Percentiles rank a stretch among this genome's conserved stretches.
Conservation (phyloP, 2,329 filamentous ascomycete genomes). For the Fusarium tanahbumbuense region DNA sequence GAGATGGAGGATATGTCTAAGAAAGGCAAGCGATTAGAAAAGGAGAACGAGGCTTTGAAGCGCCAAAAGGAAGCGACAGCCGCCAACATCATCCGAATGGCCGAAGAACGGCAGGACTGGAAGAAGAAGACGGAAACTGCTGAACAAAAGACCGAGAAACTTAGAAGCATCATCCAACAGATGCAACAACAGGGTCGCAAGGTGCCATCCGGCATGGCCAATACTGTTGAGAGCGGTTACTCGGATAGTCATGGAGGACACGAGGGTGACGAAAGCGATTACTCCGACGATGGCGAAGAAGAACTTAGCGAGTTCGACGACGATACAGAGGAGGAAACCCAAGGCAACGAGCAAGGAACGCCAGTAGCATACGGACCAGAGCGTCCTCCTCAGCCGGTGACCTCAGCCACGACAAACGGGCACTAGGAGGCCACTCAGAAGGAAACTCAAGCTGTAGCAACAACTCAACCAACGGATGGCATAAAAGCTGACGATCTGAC, state of each 20-base stretch:
- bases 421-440: slow-evolving; percentile 52
- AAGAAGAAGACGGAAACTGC: slow-evolving; percentile 70
- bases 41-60: slow-evolving; percentile 91
- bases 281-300: slow-evolving; percentile 71
- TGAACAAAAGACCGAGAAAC: slow-evolving; percentile 85
- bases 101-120: slow-evolving; percentile 88
- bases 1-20: slow-evolving; percentile 99
- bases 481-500: not conserved
- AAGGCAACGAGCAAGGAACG: slow-evolving; percentile 50
- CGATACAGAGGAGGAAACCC: slow-evolving; percentile 65
- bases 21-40: slow-evolving; percentile 96
- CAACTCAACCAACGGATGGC: not conserved
- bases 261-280: slow-evolving; percentile 71
- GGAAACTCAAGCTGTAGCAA: slow-evolving; percentile 28
- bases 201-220: slow-evolving; percentile 71
- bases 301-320: slow-evolving; percentile 75
- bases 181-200: slow-evolving; percentile 96
- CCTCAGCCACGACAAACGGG: slow-evolving; percentile 57
- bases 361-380: slow-evolving; percentile 62
- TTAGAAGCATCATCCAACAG: slow-evolving; percentile 93
- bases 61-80: slow-evolving; percentile 94
- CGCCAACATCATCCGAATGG: slow-evolving; percentile 96
- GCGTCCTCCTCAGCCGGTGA: slow-evolving; percentile 56
- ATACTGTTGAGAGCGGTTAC: slow-evolving; percentile 70
- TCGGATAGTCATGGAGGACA: slow-evolving; percentile 62